Evolutionary conservation across 805 yeast species (phyloP), one percentile per base, ranked within the genome.

Genomic region (Saccharomycopsis sp.): DNA sequence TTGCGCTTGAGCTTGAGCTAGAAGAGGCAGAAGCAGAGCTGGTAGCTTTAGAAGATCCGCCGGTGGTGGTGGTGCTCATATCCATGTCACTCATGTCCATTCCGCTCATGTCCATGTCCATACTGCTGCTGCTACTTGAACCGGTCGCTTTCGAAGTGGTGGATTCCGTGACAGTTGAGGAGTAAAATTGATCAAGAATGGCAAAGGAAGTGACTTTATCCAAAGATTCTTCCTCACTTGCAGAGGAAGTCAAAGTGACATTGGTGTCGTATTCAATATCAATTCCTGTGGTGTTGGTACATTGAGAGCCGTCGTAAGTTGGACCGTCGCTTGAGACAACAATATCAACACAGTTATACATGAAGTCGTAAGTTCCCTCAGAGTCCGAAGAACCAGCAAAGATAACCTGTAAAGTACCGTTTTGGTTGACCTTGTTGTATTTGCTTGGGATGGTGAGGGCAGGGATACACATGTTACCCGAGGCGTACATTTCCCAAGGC

Each of bases 291-390:
- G 67, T 57, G 56, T 68, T 69, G 4, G 67, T 29, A 53, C 72
- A 69, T 60, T 68, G 70, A 18, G 57, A 50, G 34, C 65, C 68
- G 54, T 67, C 61, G 47, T 50, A 69, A 2, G 16, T 23, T 20
- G 67, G 68, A 29, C 71, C 71, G 24, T 65, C 64, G 7, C 64
- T 56, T 48, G 64, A 58, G 53, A 69, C 64, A 18, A 60, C 54
- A 47, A 69, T 63, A 59, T 68, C 71, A 16, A 69, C 63, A 62
- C 71, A 69, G 57, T 68, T 68, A 60, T 64, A 68, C 66, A 68
- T 67, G 57, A 60, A 63, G 0, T 59, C 63, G 55, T 63, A 66
- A 29, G 59, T 64, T 8, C 64, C 65, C 4, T 57, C 56, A 3
- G 51, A 50, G 4, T 60, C 65, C 8, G 62, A 55, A 1, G 64